Evolutionary conservation across 306 rosid genomes (phyloP).

Genomic region (Castanea crenata): DNA sequence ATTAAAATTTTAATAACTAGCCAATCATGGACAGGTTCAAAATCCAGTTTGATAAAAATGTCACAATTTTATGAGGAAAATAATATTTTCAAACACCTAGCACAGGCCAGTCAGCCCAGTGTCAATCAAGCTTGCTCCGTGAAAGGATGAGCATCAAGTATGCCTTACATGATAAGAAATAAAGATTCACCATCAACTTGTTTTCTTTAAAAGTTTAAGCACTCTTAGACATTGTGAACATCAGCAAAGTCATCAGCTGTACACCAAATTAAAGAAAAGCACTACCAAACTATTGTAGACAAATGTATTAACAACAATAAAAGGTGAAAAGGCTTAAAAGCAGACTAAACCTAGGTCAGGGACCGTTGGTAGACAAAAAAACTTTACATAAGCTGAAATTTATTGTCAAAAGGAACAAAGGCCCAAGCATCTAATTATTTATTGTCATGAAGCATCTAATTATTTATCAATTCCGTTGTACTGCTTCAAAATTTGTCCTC

Average conservation of each 20-base stretch:
- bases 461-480: neutral
- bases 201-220: neutral
- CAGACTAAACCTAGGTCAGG: neutral
- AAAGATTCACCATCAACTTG: neutral
- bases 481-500: neutral
- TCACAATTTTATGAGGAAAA: neutral
- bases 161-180: neutral
- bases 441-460: neutral
- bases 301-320: neutral
- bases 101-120: neutral
- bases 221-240: neutral
- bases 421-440: neutral
- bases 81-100: neutral
- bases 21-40: neutral
- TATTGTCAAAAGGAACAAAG: neutral
- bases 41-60: neutral
- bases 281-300: neutral
- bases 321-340: neutral
- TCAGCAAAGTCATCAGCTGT: neutral
- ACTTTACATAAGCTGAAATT: neutral
- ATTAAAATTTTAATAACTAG: neutral
- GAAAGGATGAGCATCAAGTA: neutral
- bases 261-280: neutral
- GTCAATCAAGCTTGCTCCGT: neutral
- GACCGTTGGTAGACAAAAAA: neutral